Evolutionary conservation across 352 stramenopile genomes (phyloP), one percentile per base, ranked within the genome.

Genomic region (Phytophthora palmivora): DNA sequence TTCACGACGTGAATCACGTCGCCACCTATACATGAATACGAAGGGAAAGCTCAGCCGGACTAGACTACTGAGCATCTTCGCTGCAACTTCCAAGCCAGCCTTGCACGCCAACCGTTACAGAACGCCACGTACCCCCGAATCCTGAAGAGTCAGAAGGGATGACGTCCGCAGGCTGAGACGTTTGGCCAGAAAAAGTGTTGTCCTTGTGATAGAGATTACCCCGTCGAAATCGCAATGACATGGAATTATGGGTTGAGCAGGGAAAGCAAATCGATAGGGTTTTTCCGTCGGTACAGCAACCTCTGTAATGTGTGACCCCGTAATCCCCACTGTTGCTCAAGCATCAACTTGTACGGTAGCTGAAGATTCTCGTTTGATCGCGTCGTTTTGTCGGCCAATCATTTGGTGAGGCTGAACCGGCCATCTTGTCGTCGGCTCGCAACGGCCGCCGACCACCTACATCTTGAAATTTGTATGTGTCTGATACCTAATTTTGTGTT

Each of bases 111-210:
- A 70, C 24, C 48, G 33, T 70, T 58, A 34, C 30, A 34, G 7
- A 34, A 38, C 51, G 38, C 43, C 63, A 72, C 55, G 55, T 58
- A 67, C 45, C 56, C 22, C 12, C 34, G 45, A 68, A 68, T 74
- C 56, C 61, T 72, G 67, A 72, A 69, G 42, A 58, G 62, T 60
- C 67, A 57, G 61, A 59, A 59, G 39, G 10, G 44, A 64, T 58
- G 58, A 51, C 45, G n/a, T n/a, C n/a, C n/a, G 32, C 32, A 50
- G 38, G 32, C 42, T 67, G 54, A 70, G 47, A 66, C 47, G 62
- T 66, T 68, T 70, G 34, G 58, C 12, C 60, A 74, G 44, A 67
- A 51, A 39, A 59, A 33, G 24, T n/a, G 43, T 3, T 30, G 6
- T 15, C 1, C 24, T 32, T 43, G 28, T 18, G 3, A 9, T 26